Percentiles rank a stretch among this genome's conserved stretches.
These are phyloP conservation scores for Aspergillus sparsus DNA, from an alignment of 495 filamentous ascomycete species.

Conservation along the genomic window DNA sequence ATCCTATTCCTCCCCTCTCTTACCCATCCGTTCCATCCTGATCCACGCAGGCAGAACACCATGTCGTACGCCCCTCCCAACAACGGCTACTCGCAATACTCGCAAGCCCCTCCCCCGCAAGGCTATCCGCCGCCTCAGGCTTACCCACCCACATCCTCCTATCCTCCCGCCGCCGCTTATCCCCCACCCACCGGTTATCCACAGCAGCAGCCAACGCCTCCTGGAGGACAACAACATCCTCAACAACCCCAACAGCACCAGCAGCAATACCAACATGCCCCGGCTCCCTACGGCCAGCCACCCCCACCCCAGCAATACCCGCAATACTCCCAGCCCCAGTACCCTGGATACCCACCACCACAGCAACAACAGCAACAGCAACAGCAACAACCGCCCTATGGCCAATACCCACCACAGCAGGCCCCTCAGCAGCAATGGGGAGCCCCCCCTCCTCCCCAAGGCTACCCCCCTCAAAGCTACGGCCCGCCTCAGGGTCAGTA, in stretches of 20 bases:
- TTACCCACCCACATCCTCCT: constrained; percentile 12
- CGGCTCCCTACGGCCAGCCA: neutral
- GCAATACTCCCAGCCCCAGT: constrained; percentile 5
- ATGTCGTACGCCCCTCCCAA: constrained; percentile 18
- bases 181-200: constrained; percentile 5
- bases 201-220: constrained; percentile 4
- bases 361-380: constrained; percentile 13
- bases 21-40: neutral
- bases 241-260: neutral
- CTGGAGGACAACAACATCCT: neutral
- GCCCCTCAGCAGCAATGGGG: constrained; percentile 10
- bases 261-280: neutral
- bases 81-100: constrained; percentile 15
- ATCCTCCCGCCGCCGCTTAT: neutral
- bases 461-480: neutral
- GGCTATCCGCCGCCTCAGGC: constrained; percentile 13
- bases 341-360: constrained; percentile 2
- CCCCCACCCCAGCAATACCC: constrained; percentile 10
- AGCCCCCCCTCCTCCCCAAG: constrained; percentile 12
- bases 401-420: constrained; percentile 11
- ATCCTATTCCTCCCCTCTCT: neutral
- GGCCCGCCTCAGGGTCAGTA: constrained; percentile 10
- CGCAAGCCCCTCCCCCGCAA: constrained; percentile 20
- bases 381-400: constrained; percentile 10
- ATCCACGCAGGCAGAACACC: neutral